Percentiles rank a stretch among this genome's conserved stretches.
Conservation (phyloP, 1,139 yeast genomes). For the Blastobotrys aristatus region DNA sequence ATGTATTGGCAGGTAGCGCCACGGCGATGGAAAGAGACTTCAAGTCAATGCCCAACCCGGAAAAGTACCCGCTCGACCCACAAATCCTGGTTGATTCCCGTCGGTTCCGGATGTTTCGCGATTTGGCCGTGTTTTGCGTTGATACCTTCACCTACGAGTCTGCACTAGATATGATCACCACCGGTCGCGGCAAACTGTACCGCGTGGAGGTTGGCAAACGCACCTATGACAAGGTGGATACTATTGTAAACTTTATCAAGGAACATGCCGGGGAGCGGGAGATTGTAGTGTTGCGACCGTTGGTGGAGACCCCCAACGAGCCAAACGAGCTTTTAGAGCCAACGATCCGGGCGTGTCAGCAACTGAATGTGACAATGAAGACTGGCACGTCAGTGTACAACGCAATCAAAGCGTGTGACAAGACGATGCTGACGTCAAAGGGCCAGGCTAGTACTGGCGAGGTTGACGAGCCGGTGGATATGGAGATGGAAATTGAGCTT, state of each 20-base stretch:
- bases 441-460: background rate
- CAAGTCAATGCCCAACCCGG: constrained; percentile 23
- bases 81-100: constrained; percentile 20
- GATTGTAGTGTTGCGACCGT: constrained; percentile 8
- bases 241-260: constrained; percentile 13
- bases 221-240: constrained; percentile 1
- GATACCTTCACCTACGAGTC: constrained; percentile 20
- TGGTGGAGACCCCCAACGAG: background rate
- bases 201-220: background rate
- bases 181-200: constrained; percentile 24
- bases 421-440: background rate
- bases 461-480: background rate
- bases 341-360: constrained; percentile 16
- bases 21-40: constrained; percentile 19
- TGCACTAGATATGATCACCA: constrained; percentile 20
- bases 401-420: constrained; percentile 4
- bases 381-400: constrained; percentile 2
- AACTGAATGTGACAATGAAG: constrained; percentile 13
- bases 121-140: constrained; percentile 19
- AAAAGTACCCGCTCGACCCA: constrained; percentile 18
- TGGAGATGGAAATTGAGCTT: too few species aligned
- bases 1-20: constrained; percentile 17
- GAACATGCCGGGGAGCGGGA: background rate
- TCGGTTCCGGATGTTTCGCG: constrained; percentile 22
- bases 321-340: background rate